Percentiles rank a stretch among this genome's conserved stretches.
phyloP scores from a whole-genome alignment of 2,329 filamentous ascomycete genomes.

The Dactylellina haptotyla region DNA sequence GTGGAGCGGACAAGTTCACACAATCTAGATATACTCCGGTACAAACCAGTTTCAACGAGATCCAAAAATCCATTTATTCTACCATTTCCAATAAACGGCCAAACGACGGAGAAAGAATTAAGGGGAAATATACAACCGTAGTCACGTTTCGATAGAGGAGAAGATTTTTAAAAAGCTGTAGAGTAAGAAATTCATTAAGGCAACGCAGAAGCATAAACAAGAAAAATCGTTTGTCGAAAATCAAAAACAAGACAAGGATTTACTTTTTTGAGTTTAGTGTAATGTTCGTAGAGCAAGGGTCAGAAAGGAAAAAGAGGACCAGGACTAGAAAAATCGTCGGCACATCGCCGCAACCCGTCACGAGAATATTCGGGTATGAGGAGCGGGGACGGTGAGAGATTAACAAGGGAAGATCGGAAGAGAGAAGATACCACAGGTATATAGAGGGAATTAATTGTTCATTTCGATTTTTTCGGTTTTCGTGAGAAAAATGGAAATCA shows the following conservation, averaged over 20 bases:
- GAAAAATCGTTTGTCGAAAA: neutral
- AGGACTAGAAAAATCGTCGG: constrained; percentile 26
- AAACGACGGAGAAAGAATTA: too few species aligned
- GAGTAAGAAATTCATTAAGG: neutral
- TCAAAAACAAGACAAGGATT: constrained; percentile 2
- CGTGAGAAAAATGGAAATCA: constrained; percentile 16
- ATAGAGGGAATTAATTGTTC: constrained; percentile 45
- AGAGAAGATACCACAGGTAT: neutral
- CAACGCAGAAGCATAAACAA: constrained; percentile 4
- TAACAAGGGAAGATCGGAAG: neutral
- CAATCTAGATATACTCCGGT: neutral
- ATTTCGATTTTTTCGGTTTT: constrained; percentile 39
- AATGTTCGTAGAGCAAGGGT: neutral
- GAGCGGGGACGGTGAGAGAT: constrained; percentile 16
- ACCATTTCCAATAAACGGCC: neutral
- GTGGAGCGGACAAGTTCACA: neutral
- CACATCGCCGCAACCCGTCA: constrained; percentile 37
- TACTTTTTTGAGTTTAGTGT: constrained; percentile 20
- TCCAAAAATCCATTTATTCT: neutral
- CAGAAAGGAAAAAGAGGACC: neutral
- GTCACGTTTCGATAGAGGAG: neutral
- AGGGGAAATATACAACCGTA: neutral
- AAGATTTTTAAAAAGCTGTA: neutral
- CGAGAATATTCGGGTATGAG: constrained; percentile 42
- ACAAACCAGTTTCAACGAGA: neutral